Evolutionary conservation across 1,139 yeast species (phyloP).

Genomic region (Hansenula sp.): DNA sequence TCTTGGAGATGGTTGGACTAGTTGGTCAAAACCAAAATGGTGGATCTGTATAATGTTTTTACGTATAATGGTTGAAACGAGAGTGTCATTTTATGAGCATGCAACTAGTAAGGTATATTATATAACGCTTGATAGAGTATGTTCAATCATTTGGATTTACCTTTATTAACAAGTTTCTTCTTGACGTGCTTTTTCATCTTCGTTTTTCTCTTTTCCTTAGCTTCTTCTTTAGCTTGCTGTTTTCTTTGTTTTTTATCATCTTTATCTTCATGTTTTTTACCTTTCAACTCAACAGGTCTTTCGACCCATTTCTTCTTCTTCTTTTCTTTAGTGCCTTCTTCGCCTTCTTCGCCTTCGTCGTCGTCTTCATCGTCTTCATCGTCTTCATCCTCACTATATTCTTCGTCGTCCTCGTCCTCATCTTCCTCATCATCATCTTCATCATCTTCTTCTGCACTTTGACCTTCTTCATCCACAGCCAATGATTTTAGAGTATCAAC

Average conservation of each 20-base stretch:
- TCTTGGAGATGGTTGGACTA: slow-evolving; percentile 87
- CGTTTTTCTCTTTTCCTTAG: slow-evolving; percentile 82
- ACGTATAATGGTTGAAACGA: no score
- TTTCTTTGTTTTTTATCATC: slow-evolving; percentile 83
- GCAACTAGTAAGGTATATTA: background rate
- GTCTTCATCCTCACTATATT: slow-evolving; percentile 27
- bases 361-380: slow-evolving; percentile 32
- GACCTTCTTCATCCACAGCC: slow-evolving; percentile 32
- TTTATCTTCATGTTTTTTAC: slow-evolving; percentile 80
- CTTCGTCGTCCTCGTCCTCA: slow-evolving; percentile 25
- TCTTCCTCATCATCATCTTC: slow-evolving; percentile 21
- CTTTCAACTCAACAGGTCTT: slow-evolving; percentile 41
- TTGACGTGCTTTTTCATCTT: slow-evolving; percentile 92
- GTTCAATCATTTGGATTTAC: slow-evolving; percentile 24
- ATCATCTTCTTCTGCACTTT: slow-evolving; percentile 20
- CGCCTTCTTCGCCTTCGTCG: slow-evolving; percentile 34
- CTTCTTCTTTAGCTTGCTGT: slow-evolving; percentile 76
- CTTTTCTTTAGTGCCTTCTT: slow-evolving; percentile 31
- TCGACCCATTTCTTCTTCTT: slow-evolving; percentile 44
- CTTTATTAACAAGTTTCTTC: slow-evolving; percentile 67
- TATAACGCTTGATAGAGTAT: background rate
- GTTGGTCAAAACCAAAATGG: slow-evolving; percentile 71
- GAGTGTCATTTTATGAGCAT: slow-evolving; percentile 28
- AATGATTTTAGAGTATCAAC: slow-evolving; percentile 71
- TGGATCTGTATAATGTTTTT: slow-evolving; percentile 36